Evolutionary conservation across 2,329 filamentous ascomycete species (phyloP).

Genomic region (Fusarium dimerum): DNA sequence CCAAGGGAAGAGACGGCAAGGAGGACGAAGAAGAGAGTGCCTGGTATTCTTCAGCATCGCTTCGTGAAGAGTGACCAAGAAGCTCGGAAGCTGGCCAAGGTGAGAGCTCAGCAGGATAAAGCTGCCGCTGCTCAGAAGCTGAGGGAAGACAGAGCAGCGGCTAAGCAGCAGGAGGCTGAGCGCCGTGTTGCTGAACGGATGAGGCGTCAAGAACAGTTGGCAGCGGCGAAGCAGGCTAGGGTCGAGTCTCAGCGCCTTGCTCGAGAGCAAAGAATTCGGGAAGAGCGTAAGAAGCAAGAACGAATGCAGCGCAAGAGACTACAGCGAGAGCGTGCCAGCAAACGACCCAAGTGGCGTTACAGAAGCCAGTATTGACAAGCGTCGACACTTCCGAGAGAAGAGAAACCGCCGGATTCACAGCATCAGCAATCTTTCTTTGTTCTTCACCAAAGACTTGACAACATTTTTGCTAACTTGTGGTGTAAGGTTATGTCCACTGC

Average conservation of each 20-base stretch:
- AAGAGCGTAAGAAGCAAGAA: slow-evolving; percentile 12
- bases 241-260: slow-evolving; percentile 18
- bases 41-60: slow-evolving; percentile 17
- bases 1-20: slow-evolving; percentile 17
- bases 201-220: slow-evolving; percentile 15
- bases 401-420: background rate
- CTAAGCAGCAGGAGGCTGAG: slow-evolving; percentile 17
- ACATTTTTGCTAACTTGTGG: slow-evolving; percentile 23
- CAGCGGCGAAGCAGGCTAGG: slow-evolving; percentile 15
- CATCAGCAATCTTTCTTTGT: slow-evolving; percentile 11
- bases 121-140: background rate
- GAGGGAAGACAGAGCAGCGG: slow-evolving; percentile 18
- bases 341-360: slow-evolving; percentile 21
- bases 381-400: slow-evolving; percentile 2
- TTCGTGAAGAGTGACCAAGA: slow-evolving; percentile 28
- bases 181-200: slow-evolving; percentile 16
- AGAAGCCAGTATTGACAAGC: slow-evolving; percentile 21
- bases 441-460: slow-evolving; percentile 4
- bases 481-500: slow-evolving; percentile 74
- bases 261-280: slow-evolving; percentile 13
- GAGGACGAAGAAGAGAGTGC: no score
- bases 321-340: slow-evolving; percentile 12
- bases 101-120: background rate
- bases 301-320: slow-evolving; percentile 16
- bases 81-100: slow-evolving; percentile 2